Evolutionary conservation across 176 grass and related monocot species (phyloP).

Genomic region (Cenchrus americanus): DNA sequence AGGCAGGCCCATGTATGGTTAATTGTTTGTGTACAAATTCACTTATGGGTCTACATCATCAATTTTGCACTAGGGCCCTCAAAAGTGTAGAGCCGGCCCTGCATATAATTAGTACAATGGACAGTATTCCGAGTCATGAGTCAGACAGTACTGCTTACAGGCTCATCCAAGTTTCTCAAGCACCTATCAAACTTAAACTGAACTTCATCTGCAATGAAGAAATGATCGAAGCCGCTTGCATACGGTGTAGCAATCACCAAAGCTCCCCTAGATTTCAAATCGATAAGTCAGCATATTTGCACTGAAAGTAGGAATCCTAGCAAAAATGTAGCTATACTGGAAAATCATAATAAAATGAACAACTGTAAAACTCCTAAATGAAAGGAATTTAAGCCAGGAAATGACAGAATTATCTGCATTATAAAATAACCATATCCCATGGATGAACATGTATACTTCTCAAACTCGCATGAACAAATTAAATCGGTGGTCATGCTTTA

Average conservation of each 20-base stretch:
- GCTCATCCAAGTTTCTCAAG: constrained; percentile 73
- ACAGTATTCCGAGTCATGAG: constrained; percentile 4
- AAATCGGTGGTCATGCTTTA: background rate
- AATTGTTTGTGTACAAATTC: too few relatives aligned
- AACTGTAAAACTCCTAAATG: background rate
- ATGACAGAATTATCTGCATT: background rate
- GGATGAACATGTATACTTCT: background rate
- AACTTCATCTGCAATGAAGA: constrained; percentile 91
- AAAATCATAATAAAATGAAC: background rate
- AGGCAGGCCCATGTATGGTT: too few relatives aligned
- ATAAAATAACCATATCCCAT: background rate
- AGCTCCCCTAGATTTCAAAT: constrained; percentile 66
- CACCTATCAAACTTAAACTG: constrained; percentile 97
- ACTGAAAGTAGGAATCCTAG: background rate
- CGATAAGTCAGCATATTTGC: constrained; percentile 5
- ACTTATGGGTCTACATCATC: too few relatives aligned
- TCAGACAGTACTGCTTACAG: constrained; percentile 55
- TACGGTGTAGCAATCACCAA: constrained; percentile 93
- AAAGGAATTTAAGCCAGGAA: background rate
- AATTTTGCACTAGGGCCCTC: too few relatives aligned
- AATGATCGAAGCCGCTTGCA: constrained; percentile 94
- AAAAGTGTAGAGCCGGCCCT: too few relatives aligned
- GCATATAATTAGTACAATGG: constrained; percentile 28
- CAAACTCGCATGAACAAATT: constrained; percentile 21
- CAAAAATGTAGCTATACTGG: background rate